phyloP scores from a whole-genome alignment of 495 filamentous ascomycete species.

The Glonium stellatum region DNA sequence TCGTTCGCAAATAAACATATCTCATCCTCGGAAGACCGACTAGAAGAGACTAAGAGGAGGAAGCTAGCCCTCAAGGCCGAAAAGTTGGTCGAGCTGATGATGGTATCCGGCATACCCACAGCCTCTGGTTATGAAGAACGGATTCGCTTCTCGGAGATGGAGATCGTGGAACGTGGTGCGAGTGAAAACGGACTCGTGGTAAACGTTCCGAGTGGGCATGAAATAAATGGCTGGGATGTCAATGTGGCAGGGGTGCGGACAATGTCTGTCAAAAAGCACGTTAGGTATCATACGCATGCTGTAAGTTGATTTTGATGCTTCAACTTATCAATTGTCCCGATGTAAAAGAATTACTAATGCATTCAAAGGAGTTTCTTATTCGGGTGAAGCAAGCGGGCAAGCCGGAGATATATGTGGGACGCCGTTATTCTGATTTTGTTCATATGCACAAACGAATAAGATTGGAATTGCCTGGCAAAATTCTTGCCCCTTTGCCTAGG shows the following conservation, averaged over 20 bases:
- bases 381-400: conserved; percentile 68
- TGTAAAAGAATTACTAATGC: background rate
- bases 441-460: conserved; percentile 71
- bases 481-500: conserved; percentile 75
- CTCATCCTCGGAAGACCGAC: conserved; percentile 87
- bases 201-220: conserved; percentile 82
- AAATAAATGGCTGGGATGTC: conserved; percentile 91
- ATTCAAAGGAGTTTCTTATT: conserved; percentile 73
- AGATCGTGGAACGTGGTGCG: conserved; percentile 87
- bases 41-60: conserved; percentile 91
- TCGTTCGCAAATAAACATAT: conserved; percentile 98
- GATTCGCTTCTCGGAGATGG: conserved; percentile 91
- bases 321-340: background rate
- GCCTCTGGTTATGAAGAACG: conserved; percentile 96
- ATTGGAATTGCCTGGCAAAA: conserved; percentile 83
- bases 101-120: conserved; percentile 94
- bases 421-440: conserved; percentile 83
- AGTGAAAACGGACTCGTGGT: conserved; percentile 80
- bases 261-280: conserved; percentile 71
- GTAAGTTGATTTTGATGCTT: conserved; percentile 47
- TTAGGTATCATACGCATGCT: conserved; percentile 86
- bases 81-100: conserved; percentile 96
- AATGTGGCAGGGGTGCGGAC: conserved; percentile 89
- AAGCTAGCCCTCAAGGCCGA: conserved; percentile 88
- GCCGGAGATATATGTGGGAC: conserved; percentile 66